Conservation (phyloP, 441 rosid genomes). For the Gossypium gossypioides region DNA sequence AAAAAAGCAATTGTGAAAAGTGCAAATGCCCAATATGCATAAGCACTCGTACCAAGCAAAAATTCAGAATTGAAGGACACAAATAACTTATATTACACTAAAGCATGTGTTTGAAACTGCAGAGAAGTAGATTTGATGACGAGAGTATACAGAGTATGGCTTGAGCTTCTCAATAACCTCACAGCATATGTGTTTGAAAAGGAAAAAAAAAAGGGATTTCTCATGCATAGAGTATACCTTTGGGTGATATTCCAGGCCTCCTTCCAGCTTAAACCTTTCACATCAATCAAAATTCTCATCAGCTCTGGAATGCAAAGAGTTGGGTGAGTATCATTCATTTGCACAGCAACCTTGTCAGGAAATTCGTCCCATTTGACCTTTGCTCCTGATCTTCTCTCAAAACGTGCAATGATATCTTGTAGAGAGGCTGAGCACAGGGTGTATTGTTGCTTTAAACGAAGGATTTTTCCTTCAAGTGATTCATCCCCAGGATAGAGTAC, state of each 20-base stretch:
- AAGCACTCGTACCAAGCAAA: background rate
- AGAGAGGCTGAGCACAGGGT: constrained; percentile 93
- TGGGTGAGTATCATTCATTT: constrained; percentile 88
- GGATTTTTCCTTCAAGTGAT: constrained; percentile 71
- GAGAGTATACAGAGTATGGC: background rate
- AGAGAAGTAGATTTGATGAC: background rate
- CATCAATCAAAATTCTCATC: constrained; percentile 51
- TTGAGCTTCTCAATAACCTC: background rate
- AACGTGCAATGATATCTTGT: constrained; percentile 74
- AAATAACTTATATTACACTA: background rate
- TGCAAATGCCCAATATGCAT: background rate
- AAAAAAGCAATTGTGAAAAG: background rate
- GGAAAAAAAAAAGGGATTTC: background rate
- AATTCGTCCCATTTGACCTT: constrained; percentile 61
- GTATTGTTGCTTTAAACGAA: constrained; percentile 91
- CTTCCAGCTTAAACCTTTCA: constrained; percentile 54
- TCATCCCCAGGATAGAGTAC: constrained; percentile 94
- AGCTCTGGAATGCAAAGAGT: constrained; percentile 68
- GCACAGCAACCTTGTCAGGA: constrained; percentile 85
- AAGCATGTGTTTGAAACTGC: background rate
- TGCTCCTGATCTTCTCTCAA: constrained; percentile 72
- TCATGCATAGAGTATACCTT: constrained; percentile 24
- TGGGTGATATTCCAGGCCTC: constrained; percentile 63
- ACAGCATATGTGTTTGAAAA: background rate
- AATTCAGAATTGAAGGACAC: background rate